Evolutionary conservation across 192 early-diverging fungal species (phyloP), one percentile per base, ranked within the genome.

Genomic region (Coemansia asiatica): DNA sequence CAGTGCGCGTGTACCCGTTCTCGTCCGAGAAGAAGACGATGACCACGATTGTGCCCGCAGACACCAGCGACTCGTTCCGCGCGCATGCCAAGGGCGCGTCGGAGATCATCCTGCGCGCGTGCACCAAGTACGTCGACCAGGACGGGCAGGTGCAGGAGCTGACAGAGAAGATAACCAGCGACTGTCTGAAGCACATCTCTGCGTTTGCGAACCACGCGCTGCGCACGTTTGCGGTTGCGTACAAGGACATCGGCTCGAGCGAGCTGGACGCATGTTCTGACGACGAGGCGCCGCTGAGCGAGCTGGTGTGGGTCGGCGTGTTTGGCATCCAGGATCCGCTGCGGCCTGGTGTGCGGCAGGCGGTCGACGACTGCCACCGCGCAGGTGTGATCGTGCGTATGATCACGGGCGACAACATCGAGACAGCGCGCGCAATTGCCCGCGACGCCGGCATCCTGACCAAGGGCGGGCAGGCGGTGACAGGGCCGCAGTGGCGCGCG

Each of bases 361-460:
- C 91, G 56, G 92, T 97, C 19, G 73, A 81, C 19, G 69, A 72
- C 36, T 97, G 94, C 72, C 84, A 88, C 61, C 80, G 79, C 57
- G 94, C 94, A 40, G 94, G 95, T 64, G 91, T 97, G 25, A 83
- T 86, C 61, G 92, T 97, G 25, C 87, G 93, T 35, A 97, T 97
- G 94, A 93, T 95, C 62, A 91, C 87, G 15, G 87, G 88, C 60
- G 87, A 97, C 84, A 86, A 94, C 83, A 72, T 94, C 31, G 87
- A 87, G 48, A 97, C 96, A 19, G 96, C 96, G 6, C 84, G 85
- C 22, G 92, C 94, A 9, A 98, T 98, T 80, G 96, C 94, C 51
- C 84, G 75, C 56, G 86, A 91, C 27, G 90, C 92, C 49, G 94
- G 94, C 57, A 97, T 98, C 55, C 76, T 91, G 65, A 89, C 87